A percentile compares a stretch with the other conserved stretches of the same genome.
These are phyloP conservation scores for Rhizoclosmatium sp. DNA, from an alignment of 192 early-diverging fungal genomes.

Conservation along the genomic window DNA sequence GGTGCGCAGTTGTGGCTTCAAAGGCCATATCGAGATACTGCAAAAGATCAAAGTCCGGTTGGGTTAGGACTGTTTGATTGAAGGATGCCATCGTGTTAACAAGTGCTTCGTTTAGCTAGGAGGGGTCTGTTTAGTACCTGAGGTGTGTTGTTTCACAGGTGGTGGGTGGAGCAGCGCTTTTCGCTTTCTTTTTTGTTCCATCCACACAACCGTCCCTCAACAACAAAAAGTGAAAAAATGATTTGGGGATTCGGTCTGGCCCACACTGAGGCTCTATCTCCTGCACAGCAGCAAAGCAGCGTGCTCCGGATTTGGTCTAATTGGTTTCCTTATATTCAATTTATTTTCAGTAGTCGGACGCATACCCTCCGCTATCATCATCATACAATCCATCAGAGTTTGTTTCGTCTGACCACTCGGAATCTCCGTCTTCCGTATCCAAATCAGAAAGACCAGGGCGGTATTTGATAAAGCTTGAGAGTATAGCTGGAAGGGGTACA, in stretches of 20 bases:
- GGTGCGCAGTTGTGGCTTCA: not conserved
- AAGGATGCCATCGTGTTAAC: not conserved
- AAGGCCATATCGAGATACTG: not conserved
- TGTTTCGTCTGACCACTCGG: slow-evolving; percentile 9
- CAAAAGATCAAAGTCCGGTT: not conserved
- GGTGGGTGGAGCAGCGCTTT: not conserved
- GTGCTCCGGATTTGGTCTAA: too few species aligned
- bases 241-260: not conserved
- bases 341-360: not conserved
- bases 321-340: not conserved
- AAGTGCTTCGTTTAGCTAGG: too few species aligned
- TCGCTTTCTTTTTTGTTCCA: not conserved
- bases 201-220: not conserved
- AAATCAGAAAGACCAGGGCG: slow-evolving; percentile 10
- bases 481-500: not conserved
- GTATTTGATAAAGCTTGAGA: slow-evolving; percentile 10
- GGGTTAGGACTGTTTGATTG: not conserved
- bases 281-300: too few species aligned
- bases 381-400: not conserved
- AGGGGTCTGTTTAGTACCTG: too few species aligned
- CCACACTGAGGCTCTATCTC: too few species aligned
- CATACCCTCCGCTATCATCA: not conserved
- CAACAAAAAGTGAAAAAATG: not conserved
- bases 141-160: too few species aligned
- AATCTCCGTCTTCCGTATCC: slow-evolving; percentile 21